phyloP scores from a whole-genome alignment of 768 basidiomycete genomes.

The Boletus sp. region DNA sequence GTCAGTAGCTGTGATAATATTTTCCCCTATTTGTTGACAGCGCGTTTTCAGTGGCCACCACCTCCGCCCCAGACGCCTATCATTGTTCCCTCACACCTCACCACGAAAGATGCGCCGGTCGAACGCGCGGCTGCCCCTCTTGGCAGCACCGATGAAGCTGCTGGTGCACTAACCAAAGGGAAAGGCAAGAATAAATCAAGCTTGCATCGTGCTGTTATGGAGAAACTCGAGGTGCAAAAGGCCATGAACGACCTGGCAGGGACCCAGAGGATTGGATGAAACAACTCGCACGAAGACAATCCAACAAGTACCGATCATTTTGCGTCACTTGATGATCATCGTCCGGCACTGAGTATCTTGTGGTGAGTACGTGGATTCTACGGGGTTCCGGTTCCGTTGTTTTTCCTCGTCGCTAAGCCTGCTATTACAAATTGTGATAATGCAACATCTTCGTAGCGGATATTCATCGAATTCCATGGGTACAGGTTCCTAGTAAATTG shows the following conservation, averaged over 20 bases:
- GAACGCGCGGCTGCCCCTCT: slow-evolving; percentile 10
- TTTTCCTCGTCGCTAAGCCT: not conserved
- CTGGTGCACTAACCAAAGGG: slow-evolving; percentile 16
- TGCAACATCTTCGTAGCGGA: not conserved
- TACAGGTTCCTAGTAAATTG: not conserved
- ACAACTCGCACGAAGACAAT: not conserved
- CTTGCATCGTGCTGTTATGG: slow-evolving; percentile 71
- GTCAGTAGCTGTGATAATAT: slow-evolving; percentile 42
- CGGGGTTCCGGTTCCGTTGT: not conserved
- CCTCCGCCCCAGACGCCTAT: slow-evolving; percentile 76
- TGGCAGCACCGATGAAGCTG: slow-evolving; percentile 12
- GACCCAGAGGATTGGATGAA: slow-evolving; percentile 19
- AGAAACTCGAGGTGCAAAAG: slow-evolving; percentile 68
- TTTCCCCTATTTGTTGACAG: not conserved
- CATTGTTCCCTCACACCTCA: slow-evolving; percentile 70
- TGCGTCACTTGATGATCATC: not conserved
- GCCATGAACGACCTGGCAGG: slow-evolving; percentile 54
- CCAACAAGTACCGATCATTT: not conserved
- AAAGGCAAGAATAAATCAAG: slow-evolving; percentile 53
- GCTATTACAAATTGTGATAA: not conserved
- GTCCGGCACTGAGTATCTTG: not conserved
- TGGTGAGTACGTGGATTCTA: not conserved
- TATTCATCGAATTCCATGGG: not conserved
- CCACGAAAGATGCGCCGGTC: slow-evolving; percentile 28
- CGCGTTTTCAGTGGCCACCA: slow-evolving; percentile 66